Evolutionary conservation across 306 rosid genomes (phyloP).

Genomic region (Amphicarpaea edgeworthii): DNA sequence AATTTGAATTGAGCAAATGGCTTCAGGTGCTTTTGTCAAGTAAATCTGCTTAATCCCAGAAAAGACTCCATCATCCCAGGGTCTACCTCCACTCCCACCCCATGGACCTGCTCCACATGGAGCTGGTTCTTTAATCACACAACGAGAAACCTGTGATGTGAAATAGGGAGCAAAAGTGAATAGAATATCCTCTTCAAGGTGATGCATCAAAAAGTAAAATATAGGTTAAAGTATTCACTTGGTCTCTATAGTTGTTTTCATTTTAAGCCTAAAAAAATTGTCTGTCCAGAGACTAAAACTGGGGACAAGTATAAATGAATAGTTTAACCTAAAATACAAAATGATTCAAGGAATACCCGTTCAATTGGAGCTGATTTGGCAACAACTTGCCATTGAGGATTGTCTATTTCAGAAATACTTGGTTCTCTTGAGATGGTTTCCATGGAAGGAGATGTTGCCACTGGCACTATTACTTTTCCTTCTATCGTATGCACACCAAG

Average conservation of each 20-base stretch:
- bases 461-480: slow-evolving; percentile 65
- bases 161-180: background rate
- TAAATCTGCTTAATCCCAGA: slow-evolving; percentile 84
- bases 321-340: background rate
- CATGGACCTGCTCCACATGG: slow-evolving; percentile 97
- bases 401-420: slow-evolving; percentile 53
- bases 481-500: slow-evolving; percentile 80
- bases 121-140: slow-evolving; percentile 83
- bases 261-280: background rate
- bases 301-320: background rate
- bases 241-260: background rate
- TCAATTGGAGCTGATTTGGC: slow-evolving; percentile 63
- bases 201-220: slow-evolving; percentile 4
- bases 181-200: background rate
- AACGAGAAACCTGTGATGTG: slow-evolving; percentile 58
- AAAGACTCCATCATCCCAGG: slow-evolving; percentile 97
- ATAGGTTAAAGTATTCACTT: background rate
- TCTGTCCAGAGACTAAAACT: background rate
- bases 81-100: slow-evolving; percentile 98
- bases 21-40: slow-evolving; percentile 70
- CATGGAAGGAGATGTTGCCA: slow-evolving; percentile 50
- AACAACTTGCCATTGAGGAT: slow-evolving; percentile 57
- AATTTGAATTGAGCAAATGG: slow-evolving; percentile 83
- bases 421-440: slow-evolving; percentile 51
- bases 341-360: slow-evolving; percentile 58